A percentile compares a stretch with the other conserved stretches of the same genome.
phyloP scores from a whole-genome alignment of 345 rosid genomes.

The Eucalyptus camaldulensis region DNA sequence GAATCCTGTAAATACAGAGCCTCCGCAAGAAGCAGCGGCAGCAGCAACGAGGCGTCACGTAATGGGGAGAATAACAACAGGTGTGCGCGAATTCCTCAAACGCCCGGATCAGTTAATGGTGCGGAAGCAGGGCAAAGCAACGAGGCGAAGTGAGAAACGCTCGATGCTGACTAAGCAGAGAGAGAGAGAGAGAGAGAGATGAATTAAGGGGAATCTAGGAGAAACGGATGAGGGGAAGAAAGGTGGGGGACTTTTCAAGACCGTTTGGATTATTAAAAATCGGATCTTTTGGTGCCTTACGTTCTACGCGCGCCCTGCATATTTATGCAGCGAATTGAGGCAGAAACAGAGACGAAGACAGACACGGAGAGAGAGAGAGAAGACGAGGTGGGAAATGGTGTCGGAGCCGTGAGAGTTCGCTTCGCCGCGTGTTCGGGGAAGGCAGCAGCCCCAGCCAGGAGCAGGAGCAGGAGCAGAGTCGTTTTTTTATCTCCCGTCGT shows the following conservation, averaged over 20 bases:
- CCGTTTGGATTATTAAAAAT: not conserved
- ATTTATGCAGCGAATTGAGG: not conserved
- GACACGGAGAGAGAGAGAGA: not conserved
- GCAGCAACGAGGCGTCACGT: not conserved
- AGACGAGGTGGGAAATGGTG: not conserved
- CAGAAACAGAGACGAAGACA: too few relatives aligned
- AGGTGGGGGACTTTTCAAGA: not conserved
- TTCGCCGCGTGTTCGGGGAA: constrained; percentile 27
- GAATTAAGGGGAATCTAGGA: not conserved
- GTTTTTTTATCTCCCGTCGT: not conserved
- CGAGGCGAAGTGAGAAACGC: not conserved
- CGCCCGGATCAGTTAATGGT: not conserved
- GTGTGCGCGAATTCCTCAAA: not conserved
- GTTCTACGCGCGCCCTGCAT: not conserved
- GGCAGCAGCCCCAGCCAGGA: not conserved
- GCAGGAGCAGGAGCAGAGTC: too few relatives aligned
- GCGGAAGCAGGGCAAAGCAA: too few relatives aligned
- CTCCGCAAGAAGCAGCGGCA: not conserved
- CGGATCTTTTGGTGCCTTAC: not conserved
- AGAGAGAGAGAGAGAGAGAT: not conserved
- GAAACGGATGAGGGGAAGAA: not conserved
- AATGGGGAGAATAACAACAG: not conserved
- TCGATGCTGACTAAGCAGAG: not conserved
- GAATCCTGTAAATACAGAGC: not conserved
- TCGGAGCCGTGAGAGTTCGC: constrained; percentile 4